Evolutionary conservation across 2,329 filamentous ascomycete genomes (phyloP).

Genomic region (Colletotrichum filicis): DNA sequence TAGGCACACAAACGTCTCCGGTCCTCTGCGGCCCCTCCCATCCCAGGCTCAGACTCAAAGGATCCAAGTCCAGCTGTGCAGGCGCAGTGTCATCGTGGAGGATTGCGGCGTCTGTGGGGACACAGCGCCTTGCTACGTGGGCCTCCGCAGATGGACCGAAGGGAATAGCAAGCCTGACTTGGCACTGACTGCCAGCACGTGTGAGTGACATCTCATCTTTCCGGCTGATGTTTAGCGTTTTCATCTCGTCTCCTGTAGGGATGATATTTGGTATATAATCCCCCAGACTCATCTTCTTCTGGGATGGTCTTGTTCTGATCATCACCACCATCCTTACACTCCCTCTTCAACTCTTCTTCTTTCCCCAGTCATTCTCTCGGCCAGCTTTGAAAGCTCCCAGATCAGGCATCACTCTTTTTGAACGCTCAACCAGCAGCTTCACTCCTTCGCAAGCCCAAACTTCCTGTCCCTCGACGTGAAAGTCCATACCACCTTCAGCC

Average conservation of each 20-base stretch:
- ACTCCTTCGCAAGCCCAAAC: constrained; percentile 30
- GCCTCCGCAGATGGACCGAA: constrained; percentile 28
- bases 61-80: neutral
- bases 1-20: neutral
- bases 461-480: constrained; percentile 21
- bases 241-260: constrained; percentile 17
- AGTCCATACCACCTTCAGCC: neutral
- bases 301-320: neutral
- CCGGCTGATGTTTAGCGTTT: constrained; percentile 8
- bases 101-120: constrained; percentile 23
- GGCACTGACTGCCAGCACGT: constrained; percentile 3
- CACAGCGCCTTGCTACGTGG: constrained; percentile 23
- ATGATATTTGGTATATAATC: constrained; percentile 29
- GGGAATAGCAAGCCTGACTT: neutral
- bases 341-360: constrained; percentile 3
- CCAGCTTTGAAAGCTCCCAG: constrained; percentile 32
- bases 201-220: constrained; percentile 28
- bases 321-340: constrained; percentile 32
- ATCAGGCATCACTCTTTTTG: constrained; percentile 31
- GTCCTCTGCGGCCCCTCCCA: neutral
- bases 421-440: constrained; percentile 24
- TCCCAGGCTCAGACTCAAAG: neutral
- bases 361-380: constrained; percentile 27
- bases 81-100: constrained; percentile 11
- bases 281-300: constrained; percentile 4